Evolutionary conservation across 2,329 filamentous ascomycete genomes (phyloP), one percentile per base, ranked within the genome.

Genomic region (Aphanoascus verrucosus): DNA sequence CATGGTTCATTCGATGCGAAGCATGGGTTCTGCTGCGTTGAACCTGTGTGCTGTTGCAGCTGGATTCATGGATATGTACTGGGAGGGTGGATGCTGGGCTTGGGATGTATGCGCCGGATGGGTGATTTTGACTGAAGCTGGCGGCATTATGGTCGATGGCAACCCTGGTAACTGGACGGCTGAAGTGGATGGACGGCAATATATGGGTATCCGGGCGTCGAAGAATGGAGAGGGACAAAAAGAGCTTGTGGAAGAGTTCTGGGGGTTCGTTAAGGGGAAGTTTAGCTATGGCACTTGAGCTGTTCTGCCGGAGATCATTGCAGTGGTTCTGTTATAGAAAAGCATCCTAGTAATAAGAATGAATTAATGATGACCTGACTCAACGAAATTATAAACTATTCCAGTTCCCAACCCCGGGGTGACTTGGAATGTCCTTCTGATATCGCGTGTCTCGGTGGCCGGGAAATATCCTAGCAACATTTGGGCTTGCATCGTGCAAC

Each of bases 41-140:
- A 83, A 83, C 62, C 64, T 82, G 12, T 83, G 81, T 61, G 73
- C 67, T 5, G 79, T 83, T 23, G 81, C 80, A 3, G 70, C 72
- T 35, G 80, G 80, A 0, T 69, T 70, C 19, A 55, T 82, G 49
- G 80, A 84, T 66, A 61, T 79, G n/a, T 83, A 82, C 56, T 84
- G 81, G 80, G 81, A 83, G 61, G 79, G 77, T 1, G 81, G 81
- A 0, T 82, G 78, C 61, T 83, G 79, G 80, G 78, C 78, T 6
- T 83, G 80, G 80, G 80, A 83, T 70, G 79, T 83, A 8, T 82
- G 78, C 61, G 80, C 80, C 3, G 81, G 76, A 0, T 82, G 79
- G 80, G 74, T 80, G 1, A 76, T 83, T 49, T 60, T 83, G 41
- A 72, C 71, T 20, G 81, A 83, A 64, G 78, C 80, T 1, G 81